phyloP scores from a whole-genome alignment of 345 rosid species.

The Lumnitzera littorea region DNA sequence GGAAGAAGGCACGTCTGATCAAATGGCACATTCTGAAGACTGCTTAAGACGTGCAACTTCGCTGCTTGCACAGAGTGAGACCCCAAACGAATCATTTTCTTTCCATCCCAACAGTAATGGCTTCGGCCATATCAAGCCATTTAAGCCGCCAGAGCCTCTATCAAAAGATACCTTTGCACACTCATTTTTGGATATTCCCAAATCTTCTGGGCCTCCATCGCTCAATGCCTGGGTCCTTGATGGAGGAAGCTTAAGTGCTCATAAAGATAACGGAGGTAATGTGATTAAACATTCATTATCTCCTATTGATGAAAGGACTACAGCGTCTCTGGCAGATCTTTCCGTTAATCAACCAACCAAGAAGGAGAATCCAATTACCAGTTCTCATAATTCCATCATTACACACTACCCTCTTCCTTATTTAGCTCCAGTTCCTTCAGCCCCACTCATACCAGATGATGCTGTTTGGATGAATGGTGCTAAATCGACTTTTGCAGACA shows the following conservation, averaged over 20 bases:
- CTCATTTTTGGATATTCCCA: conserved; percentile 25
- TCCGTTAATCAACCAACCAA: conserved; percentile 21
- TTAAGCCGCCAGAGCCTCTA: conserved; percentile 35
- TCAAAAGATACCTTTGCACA: conserved; percentile 22
- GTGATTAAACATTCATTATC: conserved; percentile 28
- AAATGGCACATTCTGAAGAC: conserved; percentile 42
- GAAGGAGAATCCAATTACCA: conserved; percentile 14
- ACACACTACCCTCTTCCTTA: conserved; percentile 30
- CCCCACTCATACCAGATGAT: conserved; percentile 82
- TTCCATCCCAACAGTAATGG: conserved; percentile 40
- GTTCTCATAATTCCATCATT: conserved; percentile 20
- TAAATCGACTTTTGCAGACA: conserved; percentile 16
- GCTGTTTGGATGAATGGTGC: conserved; percentile 47
- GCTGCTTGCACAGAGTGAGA: conserved; percentile 45
- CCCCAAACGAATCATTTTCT: conserved; percentile 21
- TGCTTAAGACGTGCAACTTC: conserved; percentile 73
- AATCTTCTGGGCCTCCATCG: conserved; percentile 76
- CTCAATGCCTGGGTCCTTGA: conserved; percentile 76
- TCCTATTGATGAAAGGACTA: conserved; percentile 48
- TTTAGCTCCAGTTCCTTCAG: conserved; percentile 68
- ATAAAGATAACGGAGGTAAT: conserved; percentile 28
- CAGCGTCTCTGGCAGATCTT: conserved; percentile 47
- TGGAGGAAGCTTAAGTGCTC: conserved; percentile 26
- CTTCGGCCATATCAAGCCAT: conserved; percentile 25
- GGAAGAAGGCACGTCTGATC: conserved; percentile 29